Percentiles rank a stretch among this genome's conserved stretches.
Evolutionary conservation across 2,329 filamentous ascomycete genomes (phyloP).

Genomic region (Talaromyces sp.): DNA sequence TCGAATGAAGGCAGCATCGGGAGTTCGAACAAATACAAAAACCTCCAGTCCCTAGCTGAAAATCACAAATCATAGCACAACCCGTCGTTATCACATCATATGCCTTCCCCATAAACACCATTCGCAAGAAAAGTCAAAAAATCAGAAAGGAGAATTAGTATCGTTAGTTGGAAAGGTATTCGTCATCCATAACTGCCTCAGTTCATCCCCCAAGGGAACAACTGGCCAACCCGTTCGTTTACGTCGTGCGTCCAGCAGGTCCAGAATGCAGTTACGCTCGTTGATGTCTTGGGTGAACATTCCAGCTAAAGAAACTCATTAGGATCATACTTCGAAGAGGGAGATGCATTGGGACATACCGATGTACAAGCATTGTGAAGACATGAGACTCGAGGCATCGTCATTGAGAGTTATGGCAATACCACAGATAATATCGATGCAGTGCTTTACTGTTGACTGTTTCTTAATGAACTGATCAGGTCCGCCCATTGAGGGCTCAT

Average conservation of each 20-base stretch:
- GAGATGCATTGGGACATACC: conserved; percentile 15
- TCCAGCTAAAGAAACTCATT: conserved; percentile 14
- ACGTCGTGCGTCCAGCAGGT: conserved; percentile 21
- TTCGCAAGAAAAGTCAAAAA: not conserved
- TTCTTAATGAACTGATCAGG: conserved; percentile 21
- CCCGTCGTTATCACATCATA: conserved; percentile 8
- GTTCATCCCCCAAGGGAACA: conserved; percentile 22
- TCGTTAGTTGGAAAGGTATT: not conserved
- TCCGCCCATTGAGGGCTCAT: conserved; percentile 25
- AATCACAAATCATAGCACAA: not conserved
- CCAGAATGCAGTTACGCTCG: conserved; percentile 20
- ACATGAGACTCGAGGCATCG: conserved; percentile 25
- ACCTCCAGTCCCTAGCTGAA: not conserved
- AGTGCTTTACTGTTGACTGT: conserved; percentile 21
- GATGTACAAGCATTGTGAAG: conserved; percentile 27
- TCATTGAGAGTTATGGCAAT: conserved; percentile 27
- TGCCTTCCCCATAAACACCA: not conserved
- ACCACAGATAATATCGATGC: conserved; percentile 26
- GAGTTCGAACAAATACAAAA: not conserved
- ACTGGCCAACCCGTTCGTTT: conserved; percentile 25
- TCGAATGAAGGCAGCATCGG: no score
- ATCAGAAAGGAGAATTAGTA: not conserved
- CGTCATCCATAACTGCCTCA: conserved; percentile 22
- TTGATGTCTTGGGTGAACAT: conserved; percentile 19
- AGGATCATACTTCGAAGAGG: not conserved